phyloP scores from a whole-genome alignment of 1,139 yeast species.

The Pichia sp. region DNA sequence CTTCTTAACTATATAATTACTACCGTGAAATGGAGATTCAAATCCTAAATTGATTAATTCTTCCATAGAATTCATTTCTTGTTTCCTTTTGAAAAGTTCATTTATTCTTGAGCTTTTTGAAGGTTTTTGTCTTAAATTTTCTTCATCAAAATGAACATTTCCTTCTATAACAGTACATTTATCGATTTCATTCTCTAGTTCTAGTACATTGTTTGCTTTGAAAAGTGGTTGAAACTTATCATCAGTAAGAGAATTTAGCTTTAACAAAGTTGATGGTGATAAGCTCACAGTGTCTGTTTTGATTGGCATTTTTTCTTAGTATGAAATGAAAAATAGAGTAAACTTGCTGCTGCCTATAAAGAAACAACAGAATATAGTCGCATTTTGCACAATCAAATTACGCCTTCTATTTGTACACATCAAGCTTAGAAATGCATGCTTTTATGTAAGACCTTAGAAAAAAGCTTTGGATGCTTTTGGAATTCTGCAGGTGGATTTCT shows the following conservation, averaged over 20 bases:
- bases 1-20: neutral
- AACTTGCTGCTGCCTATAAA: no score
- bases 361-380: no score
- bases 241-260: neutral
- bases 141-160: constrained; percentile 1
- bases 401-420: no score
- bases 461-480: no score
- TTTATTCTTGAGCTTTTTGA: neutral
- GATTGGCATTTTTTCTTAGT: no score
- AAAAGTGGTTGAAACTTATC: neutral
- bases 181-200: neutral
- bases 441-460: no score
- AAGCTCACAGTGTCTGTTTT: neutral
- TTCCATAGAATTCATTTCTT: neutral
- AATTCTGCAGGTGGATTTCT: neutral
- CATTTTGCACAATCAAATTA: no score
- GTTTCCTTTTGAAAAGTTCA: neutral
- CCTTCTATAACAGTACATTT: neutral
- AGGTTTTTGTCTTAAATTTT: neutral
- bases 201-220: neutral
- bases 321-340: no score
- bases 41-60: neutral
- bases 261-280: neutral
- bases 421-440: no score
- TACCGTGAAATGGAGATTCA: neutral